phyloP scores from a whole-genome alignment of 768 basidiomycete species.

The Tylopilus vinaceipallidus region DNA sequence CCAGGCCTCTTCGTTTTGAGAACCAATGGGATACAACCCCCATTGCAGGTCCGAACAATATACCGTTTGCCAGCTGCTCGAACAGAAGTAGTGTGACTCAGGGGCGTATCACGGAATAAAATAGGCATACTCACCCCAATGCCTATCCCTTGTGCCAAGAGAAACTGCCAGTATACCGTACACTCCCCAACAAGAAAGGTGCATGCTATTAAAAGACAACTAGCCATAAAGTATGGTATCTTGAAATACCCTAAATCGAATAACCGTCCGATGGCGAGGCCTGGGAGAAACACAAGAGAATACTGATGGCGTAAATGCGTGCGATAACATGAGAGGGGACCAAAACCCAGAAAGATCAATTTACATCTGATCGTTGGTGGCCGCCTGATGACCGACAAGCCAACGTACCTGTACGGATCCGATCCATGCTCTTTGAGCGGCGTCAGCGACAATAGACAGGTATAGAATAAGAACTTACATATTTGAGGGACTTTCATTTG shows the following conservation, averaged over 20 bases:
- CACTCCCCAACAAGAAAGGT: slow-evolving; percentile 71
- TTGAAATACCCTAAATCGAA: slow-evolving; percentile 75
- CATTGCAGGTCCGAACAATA: slow-evolving; percentile 61
- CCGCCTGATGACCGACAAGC: neutral
- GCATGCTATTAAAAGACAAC: slow-evolving; percentile 47
- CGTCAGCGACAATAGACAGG: neutral
- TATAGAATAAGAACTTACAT: slow-evolving; percentile 43
- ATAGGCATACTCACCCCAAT: slow-evolving; percentile 50
- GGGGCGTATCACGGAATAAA: neutral
- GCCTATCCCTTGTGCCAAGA: slow-evolving; percentile 69
- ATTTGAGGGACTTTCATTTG: slow-evolving; percentile 50
- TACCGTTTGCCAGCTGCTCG: slow-evolving; percentile 43
- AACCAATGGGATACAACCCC: slow-evolving; percentile 75
- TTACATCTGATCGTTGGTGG: neutral
- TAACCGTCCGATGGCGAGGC: slow-evolving; percentile 62
- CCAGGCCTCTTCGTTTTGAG: slow-evolving; percentile 52
- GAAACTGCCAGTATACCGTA: slow-evolving; percentile 68
- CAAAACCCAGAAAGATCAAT: neutral
- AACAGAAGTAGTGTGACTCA: neutral
- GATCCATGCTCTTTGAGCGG: slow-evolving; percentile 63
- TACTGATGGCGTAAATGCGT: slow-evolving; percentile 40
- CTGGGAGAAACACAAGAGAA: slow-evolving; percentile 60
- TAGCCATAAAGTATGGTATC: slow-evolving; percentile 46
- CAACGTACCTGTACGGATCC: slow-evolving; percentile 64
- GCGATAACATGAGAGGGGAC: neutral